These are phyloP conservation scores for Rubia peregrina DNA, from an alignment of 305 asterid species.

Conservation along the genomic window DNA sequence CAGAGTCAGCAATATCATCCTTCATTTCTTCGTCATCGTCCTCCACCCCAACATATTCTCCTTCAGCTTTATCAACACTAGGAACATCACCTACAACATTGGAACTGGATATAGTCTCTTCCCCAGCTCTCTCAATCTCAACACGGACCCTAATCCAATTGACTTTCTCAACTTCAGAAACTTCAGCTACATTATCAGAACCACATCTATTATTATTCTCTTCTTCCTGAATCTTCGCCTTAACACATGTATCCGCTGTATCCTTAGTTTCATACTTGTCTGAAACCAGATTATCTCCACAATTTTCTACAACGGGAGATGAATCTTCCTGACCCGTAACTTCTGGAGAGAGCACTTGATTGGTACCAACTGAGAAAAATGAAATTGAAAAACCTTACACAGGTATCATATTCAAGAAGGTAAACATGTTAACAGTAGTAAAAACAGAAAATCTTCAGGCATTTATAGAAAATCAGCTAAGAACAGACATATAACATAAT, in stretches of 20 bases:
- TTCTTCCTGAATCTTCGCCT: background rate
- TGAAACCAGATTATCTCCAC: background rate
- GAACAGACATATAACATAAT: background rate
- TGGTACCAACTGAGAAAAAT: too few species aligned
- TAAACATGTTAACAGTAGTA: background rate
- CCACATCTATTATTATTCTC: background rate
- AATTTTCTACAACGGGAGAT: background rate
- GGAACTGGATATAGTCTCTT: background rate
- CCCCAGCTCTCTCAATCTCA: background rate
- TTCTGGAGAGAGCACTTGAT: background rate
- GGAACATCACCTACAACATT: background rate
- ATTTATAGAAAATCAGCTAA: background rate
- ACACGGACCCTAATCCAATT: background rate
- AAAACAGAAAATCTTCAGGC: background rate
- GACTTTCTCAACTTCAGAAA: background rate
- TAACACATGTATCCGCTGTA: too few species aligned
- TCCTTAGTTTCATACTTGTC: background rate
- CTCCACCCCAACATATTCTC: constrained; percentile 40
- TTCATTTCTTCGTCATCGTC: constrained; percentile 35
- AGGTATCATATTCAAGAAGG: background rate
- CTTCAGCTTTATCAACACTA: constrained; percentile 16
- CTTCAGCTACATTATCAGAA: too few species aligned
- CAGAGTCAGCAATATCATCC: constrained; percentile 19
- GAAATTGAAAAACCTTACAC: too few species aligned
- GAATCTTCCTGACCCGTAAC: background rate